Conservation (phyloP, 371 early-diverging fungal species). For the Saksenaea oblongispora region DNA sequence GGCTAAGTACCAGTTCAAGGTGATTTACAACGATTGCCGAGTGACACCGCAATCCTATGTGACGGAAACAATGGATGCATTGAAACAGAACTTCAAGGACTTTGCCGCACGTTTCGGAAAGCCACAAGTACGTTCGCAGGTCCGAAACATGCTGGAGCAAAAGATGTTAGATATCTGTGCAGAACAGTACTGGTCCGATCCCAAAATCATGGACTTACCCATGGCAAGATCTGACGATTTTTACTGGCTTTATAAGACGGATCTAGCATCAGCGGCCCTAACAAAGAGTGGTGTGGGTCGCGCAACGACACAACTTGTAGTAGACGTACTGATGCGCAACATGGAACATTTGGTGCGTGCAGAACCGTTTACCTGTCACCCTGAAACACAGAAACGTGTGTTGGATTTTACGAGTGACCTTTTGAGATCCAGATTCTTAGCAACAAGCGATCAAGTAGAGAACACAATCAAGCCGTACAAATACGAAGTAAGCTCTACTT, state of each 20-base stretch:
- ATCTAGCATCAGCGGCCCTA: slow-evolving; percentile 79
- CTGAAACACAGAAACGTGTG: slow-evolving; percentile 77
- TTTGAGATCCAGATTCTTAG: slow-evolving; percentile 79
- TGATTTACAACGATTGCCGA: slow-evolving; percentile 80
- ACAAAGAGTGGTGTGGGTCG: slow-evolving; percentile 95
- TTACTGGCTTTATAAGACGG: slow-evolving; percentile 85
- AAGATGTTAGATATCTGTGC: slow-evolving; percentile 89
- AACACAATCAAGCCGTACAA: slow-evolving; percentile 98
- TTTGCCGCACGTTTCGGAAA: slow-evolving; percentile 89
- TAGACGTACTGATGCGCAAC: slow-evolving; percentile 80
- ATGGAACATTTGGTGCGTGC: slow-evolving; percentile 79
- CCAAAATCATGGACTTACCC: slow-evolving; percentile 66
- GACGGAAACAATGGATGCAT: slow-evolving; percentile 88
- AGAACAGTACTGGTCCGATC: slow-evolving; percentile 90
- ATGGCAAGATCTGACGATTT: slow-evolving; percentile 57
- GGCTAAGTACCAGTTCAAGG: slow-evolving; percentile 95
- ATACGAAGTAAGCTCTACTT: slow-evolving; percentile 63
- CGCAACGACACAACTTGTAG: slow-evolving; percentile 87
- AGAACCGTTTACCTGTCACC: slow-evolving; percentile 88
- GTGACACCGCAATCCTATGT: slow-evolving; percentile 95
- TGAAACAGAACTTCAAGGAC: slow-evolving; percentile 92
- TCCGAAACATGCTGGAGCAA: slow-evolving; percentile 88
- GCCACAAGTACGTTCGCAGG: slow-evolving; percentile 86
- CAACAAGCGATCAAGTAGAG: slow-evolving; percentile 95
- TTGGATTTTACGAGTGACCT: slow-evolving; percentile 82